Percentiles rank a stretch among this genome's conserved stretches.
These are phyloP conservation scores for Serendipita sp. DNA, from an alignment of 768 basidiomycete genomes.

Conservation along the genomic window DNA sequence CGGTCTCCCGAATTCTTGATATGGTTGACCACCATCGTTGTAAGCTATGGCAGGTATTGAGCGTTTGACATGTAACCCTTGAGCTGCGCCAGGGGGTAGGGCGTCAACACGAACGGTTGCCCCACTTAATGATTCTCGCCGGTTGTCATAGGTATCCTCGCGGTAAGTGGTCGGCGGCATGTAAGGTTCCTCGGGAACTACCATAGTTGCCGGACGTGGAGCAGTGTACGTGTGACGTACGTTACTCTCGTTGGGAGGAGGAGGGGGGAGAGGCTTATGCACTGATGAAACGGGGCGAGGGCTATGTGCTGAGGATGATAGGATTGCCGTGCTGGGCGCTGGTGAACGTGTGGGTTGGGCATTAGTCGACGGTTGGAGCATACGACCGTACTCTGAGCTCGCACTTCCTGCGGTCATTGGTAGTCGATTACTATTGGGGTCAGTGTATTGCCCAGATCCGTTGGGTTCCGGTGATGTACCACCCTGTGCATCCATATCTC, in stretches of 20 bases:
- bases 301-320: conserved; percentile 21
- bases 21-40: conserved; percentile 11
- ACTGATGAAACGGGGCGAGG: conserved; percentile 33
- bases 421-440: conserved; percentile 7
- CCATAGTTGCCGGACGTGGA: not conserved
- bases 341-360: not conserved
- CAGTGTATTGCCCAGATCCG: not conserved
- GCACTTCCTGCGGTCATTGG: conserved; percentile 13
- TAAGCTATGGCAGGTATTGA: not conserved
- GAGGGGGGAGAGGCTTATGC: conserved; percentile 28
- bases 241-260: conserved; percentile 45
- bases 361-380: conserved; percentile 12
- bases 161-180: not conserved
- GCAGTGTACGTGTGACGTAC: not conserved
- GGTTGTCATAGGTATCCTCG: conserved; percentile 13
- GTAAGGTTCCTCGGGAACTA: not conserved
- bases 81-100: conserved; percentile 34
- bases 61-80: not conserved
- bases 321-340: not conserved
- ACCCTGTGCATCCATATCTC: not conserved
- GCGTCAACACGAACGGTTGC: conserved; percentile 37
- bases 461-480: not conserved
- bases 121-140: conserved; percentile 68
- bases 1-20: conserved; percentile 22
- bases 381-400: conserved; percentile 50